Percentiles rank a stretch among this genome's conserved stretches.
These are phyloP conservation scores for Sclerotinia nivalis DNA, from an alignment of 2,329 filamentous ascomycete genomes.

Conservation along the genomic window DNA sequence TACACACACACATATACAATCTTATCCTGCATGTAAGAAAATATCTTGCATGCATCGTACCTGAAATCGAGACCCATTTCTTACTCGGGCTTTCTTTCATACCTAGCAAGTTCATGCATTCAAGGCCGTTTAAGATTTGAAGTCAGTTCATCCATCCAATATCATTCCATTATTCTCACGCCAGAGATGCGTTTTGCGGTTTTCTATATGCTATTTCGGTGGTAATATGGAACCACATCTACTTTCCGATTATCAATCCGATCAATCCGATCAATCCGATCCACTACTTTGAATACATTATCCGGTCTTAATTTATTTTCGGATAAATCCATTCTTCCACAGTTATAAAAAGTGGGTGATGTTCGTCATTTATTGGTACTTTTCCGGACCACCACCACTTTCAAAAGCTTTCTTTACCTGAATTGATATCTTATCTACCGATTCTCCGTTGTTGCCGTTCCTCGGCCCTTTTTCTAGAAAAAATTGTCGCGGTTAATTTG, in stretches of 20 bases:
- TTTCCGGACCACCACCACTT: not conserved
- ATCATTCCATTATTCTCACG: conserved; percentile 4
- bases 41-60: conserved; percentile 18
- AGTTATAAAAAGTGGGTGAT: not conserved
- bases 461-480: conserved; percentile 18
- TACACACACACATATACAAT: not conserved
- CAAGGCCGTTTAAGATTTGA: not conserved
- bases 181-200: not conserved
- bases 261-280: not conserved
- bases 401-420: not conserved
- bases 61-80: conserved; percentile 15
- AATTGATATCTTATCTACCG: not conserved
- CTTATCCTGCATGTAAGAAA: conserved; percentile 4
- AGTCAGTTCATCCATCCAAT: conserved; percentile 2
- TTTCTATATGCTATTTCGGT: not conserved
- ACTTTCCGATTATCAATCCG: not conserved
- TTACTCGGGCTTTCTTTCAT: conserved; percentile 1
- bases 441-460: conserved; percentile 4
- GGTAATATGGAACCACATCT: not conserved
- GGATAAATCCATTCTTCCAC: not conserved
- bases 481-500: not conserved
- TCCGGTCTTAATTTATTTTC: not conserved
- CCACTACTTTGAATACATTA: not conserved
- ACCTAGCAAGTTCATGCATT: conserved; percentile 6
- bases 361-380: not conserved